These are phyloP conservation scores for Clavispora vitiphila DNA, from an alignment of 805 yeast genomes.

Conservation along the genomic window DNA sequence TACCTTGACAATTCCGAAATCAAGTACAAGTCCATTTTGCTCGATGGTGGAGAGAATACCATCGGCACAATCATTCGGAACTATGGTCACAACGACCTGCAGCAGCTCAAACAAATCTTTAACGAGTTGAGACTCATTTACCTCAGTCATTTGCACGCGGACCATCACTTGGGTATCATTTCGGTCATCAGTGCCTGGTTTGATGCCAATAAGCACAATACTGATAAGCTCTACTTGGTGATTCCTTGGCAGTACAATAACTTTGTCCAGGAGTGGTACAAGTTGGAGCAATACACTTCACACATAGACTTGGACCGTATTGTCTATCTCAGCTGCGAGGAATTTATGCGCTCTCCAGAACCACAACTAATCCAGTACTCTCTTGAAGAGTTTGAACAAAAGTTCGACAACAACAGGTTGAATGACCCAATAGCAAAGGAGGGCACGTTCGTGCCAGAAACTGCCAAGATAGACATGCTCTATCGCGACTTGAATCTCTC, in stretches of 20 bases:
- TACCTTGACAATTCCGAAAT: conserved; percentile 19
- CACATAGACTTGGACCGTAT: conserved; percentile 37
- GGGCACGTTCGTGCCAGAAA: conserved; percentile 21
- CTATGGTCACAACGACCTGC: conserved; percentile 44
- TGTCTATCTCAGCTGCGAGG: conserved; percentile 56
- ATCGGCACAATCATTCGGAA: conserved; percentile 64
- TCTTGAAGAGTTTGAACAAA: conserved; percentile 29
- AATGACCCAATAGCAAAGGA: conserved; percentile 13
- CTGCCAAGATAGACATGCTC: conserved; percentile 26
- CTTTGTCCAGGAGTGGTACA: conserved; percentile 67
- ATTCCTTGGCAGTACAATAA: conserved; percentile 70
- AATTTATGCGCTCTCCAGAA: conserved; percentile 33
- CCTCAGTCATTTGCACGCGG: conserved; percentile 92
- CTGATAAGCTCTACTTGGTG: conserved; percentile 48
- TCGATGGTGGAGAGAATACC: conserved; percentile 97
- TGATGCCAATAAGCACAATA: conserved; percentile 26
- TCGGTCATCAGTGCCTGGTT: conserved; percentile 71
- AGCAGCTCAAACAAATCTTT: conserved; percentile 38
- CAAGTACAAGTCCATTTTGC: conserved; percentile 43
- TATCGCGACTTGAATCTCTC: conserved; percentile 40
- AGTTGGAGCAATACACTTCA: conserved; percentile 35
- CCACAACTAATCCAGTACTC: conserved; percentile 26
- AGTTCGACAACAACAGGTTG: conserved; percentile 20
- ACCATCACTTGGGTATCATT: conserved; percentile 85
- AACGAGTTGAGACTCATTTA: conserved; percentile 61